phyloP scores from a whole-genome alignment of 805 yeast species.

The Candida nonsorbophila region DNA sequence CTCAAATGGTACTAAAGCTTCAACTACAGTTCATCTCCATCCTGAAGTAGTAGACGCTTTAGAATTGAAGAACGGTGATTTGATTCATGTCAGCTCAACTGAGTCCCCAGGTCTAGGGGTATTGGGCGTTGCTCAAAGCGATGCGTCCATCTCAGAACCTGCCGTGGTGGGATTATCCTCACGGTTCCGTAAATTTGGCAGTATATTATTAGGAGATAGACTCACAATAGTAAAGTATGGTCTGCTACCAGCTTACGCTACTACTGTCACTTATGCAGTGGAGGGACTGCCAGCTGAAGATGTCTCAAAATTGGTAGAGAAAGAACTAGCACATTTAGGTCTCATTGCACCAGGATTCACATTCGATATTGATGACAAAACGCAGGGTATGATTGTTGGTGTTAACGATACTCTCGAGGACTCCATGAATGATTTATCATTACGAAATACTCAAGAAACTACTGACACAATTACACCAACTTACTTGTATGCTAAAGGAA shows the following conservation, averaged over 20 bases:
- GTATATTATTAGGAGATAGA: constrained; percentile 45
- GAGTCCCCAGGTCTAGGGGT: constrained; percentile 43
- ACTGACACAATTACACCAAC: constrained; percentile 29
- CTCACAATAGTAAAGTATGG: constrained; percentile 40
- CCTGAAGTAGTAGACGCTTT: constrained; percentile 42
- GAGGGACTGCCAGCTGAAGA: constrained; percentile 12
- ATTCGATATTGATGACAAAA: constrained; percentile 3
- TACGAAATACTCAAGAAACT: constrained; percentile 16
- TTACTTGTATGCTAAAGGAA: constrained; percentile 31
- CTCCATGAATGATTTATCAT: constrained; percentile 25
- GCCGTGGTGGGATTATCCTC: constrained; percentile 24
- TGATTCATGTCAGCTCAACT: constrained; percentile 37
- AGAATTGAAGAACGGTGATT: constrained; percentile 41
- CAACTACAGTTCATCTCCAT: constrained; percentile 35
- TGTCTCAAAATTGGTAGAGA: constrained; percentile 24
- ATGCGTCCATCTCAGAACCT: constrained; percentile 20
- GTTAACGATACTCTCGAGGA: constrained; percentile 29
- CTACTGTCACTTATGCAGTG: constrained; percentile 2
- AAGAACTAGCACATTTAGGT: constrained; percentile 49
- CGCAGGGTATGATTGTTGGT: constrained; percentile 11
- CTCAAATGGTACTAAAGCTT: constrained; percentile 18
- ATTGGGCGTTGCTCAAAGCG: constrained; percentile 36
- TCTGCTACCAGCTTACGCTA: constrained; percentile 43
- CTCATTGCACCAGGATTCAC: constrained; percentile 54
- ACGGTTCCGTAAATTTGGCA: constrained; percentile 25